phyloP scores from a whole-genome alignment of 441 rosid species.

The Gossypium gossypioides region DNA sequence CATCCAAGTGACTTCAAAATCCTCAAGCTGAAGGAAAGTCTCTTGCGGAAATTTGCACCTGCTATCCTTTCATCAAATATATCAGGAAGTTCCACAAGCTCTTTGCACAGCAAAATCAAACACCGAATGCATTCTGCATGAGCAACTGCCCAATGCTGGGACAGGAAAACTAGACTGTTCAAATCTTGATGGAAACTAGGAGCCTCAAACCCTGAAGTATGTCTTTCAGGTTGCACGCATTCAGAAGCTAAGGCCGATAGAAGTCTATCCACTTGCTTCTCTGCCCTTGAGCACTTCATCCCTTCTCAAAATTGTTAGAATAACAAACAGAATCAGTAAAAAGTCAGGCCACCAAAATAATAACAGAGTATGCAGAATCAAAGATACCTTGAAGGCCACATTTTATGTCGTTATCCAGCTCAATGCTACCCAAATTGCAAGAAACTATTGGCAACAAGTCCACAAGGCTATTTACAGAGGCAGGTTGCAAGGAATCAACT shows the following conservation, averaged over 20 bases:
- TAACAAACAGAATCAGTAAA: background rate
- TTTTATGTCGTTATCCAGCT: constrained; percentile 42
- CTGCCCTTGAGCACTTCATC: constrained; percentile 60
- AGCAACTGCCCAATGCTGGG: constrained; percentile 82
- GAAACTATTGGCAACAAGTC: constrained; percentile 50
- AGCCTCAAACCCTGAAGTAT: constrained; percentile 33
- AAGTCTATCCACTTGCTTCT: constrained; percentile 67
- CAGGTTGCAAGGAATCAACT: constrained; percentile 34
- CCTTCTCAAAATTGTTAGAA: constrained; percentile 30
- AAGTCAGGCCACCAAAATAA: background rate
- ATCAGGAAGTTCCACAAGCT: constrained; percentile 53
- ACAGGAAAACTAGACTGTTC: constrained; percentile 52
- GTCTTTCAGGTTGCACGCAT: constrained; percentile 53
- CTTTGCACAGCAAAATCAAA: constrained; percentile 55
- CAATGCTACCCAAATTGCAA: constrained; percentile 26
- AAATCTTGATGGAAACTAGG: constrained; percentile 40
- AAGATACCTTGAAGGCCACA: constrained; percentile 73
- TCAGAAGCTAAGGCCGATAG: constrained; percentile 70
- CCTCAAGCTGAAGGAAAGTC: constrained; percentile 64
- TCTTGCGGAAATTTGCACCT: constrained; percentile 46
- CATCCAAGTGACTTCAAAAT: constrained; percentile 74
- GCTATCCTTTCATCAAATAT: constrained; percentile 52
- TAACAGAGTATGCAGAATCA: background rate
- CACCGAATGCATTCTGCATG: constrained; percentile 61
- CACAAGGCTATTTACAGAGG: constrained; percentile 45